Conservation (phyloP, 257 asterid genomes). For the Jacaranda mimosifolia region DNA sequence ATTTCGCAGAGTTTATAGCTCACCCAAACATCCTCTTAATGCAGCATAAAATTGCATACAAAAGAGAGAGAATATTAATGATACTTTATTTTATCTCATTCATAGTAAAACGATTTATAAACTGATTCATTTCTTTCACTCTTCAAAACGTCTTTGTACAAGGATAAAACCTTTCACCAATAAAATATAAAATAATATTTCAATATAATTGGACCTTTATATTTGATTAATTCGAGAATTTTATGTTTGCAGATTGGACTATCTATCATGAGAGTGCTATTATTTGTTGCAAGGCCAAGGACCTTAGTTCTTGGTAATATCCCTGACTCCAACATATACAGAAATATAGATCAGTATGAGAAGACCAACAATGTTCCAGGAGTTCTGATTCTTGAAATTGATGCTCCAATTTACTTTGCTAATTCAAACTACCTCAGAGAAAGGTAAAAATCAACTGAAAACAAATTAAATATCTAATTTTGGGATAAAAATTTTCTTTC, state of each 20-base stretch:
- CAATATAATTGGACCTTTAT: too few relatives aligned
- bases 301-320: slow-evolving; percentile 78
- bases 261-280: slow-evolving; percentile 66
- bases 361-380: slow-evolving; percentile 67
- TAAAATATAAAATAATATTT: too few relatives aligned
- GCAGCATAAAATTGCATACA: too few relatives aligned
- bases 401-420: slow-evolving; percentile 87
- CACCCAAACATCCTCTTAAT: too few relatives aligned
- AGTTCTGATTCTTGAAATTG: slow-evolving; percentile 74
- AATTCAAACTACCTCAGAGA: slow-evolving; percentile 87
- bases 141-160: too few relatives aligned
- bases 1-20: too few relatives aligned
- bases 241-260: slow-evolving; percentile 58
- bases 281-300: slow-evolving; percentile 82
- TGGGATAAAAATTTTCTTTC: background rate
- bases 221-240: too few relatives aligned
- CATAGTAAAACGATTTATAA: too few relatives aligned
- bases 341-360: slow-evolving; percentile 74
- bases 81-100: too few relatives aligned
- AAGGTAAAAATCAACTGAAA: slow-evolving; percentile 49
- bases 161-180: too few relatives aligned
- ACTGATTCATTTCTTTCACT: too few relatives aligned
- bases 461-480: background rate
- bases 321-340: slow-evolving; percentile 65
- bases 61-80: too few relatives aligned